Evolutionary conservation across 306 rosid species (phyloP).

Genomic region (Casuarina cunninghamiana): DNA sequence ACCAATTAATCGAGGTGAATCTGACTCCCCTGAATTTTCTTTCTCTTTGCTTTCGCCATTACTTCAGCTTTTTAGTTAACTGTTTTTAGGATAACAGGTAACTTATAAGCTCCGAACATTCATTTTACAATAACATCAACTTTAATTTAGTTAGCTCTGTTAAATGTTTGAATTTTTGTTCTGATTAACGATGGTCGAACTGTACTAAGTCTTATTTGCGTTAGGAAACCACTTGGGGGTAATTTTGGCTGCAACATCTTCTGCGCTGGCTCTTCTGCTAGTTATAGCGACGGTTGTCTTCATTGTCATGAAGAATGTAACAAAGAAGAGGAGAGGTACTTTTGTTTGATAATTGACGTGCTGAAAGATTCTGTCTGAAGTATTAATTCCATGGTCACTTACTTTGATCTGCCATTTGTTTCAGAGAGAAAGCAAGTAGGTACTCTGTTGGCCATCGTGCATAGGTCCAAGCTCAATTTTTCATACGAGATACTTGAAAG

Average conservation of each 20-base stretch:
- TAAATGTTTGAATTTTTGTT: not conserved
- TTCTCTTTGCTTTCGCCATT: not conserved
- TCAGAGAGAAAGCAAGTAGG: conserved; percentile 66
- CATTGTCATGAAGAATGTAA: conserved; percentile 43
- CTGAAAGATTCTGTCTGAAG: not conserved
- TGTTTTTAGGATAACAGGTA: too few relatives aligned
- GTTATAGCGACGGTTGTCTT: conserved; percentile 37
- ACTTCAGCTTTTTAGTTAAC: too few relatives aligned
- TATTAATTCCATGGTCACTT: conserved; percentile 3
- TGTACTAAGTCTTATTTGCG: conserved; percentile 7
- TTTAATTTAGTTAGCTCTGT: not conserved
- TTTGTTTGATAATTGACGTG: not conserved
- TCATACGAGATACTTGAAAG: conserved; percentile 68
- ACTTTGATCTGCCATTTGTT: conserved; percentile 6
- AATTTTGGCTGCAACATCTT: conserved; percentile 37
- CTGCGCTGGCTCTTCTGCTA: conserved; percentile 50
- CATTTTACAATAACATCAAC: not conserved
- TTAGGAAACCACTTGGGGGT: conserved; percentile 42
- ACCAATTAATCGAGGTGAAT: conserved; percentile 39
- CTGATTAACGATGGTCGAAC: not conserved
- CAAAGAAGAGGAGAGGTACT: conserved; percentile 52
- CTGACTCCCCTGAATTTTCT: not conserved
- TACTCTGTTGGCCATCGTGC: conserved; percentile 42
- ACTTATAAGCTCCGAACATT: not conserved
- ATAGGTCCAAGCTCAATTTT: conserved; percentile 56